These are phyloP conservation scores for Cucurbita moschata DNA, from an alignment of 306 rosid species.

Conservation along the genomic window DNA sequence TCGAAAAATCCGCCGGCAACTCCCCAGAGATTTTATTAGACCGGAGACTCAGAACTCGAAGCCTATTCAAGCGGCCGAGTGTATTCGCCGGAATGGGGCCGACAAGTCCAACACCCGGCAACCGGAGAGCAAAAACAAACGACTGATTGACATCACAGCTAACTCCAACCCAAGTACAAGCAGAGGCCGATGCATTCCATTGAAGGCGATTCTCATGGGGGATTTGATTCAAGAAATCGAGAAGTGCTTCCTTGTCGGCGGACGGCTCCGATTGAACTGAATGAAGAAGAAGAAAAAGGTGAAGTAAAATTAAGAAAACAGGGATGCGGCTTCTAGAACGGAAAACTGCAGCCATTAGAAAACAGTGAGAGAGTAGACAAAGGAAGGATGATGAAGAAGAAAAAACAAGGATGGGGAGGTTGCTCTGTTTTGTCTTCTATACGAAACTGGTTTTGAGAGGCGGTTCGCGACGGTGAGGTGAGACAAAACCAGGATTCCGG, in stretches of 20 bases:
- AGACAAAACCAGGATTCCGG: constrained; percentile 19
- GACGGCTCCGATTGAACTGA: constrained; percentile 53
- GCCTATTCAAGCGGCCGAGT: constrained; percentile 38
- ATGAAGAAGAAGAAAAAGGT: constrained; percentile 11
- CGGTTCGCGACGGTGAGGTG: constrained; percentile 7
- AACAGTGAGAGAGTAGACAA: neutral
- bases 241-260: constrained; percentile 79
- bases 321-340: constrained; percentile 1
- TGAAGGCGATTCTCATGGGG: constrained; percentile 57
- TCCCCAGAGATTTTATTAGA: constrained; percentile 52
- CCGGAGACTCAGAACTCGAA: constrained; percentile 78
- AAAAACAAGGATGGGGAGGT: neutral
- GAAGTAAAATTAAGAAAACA: constrained; percentile 1
- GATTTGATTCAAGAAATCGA: constrained; percentile 41
- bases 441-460: neutral
- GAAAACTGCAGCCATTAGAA: constrained; percentile 24
- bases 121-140: constrained; percentile 40
- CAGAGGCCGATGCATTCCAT: constrained; percentile 70
- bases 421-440: neutral
- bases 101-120: constrained; percentile 74
- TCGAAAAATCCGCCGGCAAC: constrained; percentile 72
- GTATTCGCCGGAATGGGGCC: constrained; percentile 60
- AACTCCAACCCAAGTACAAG: constrained; percentile 80
- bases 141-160: constrained; percentile 33
- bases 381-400: neutral